Base-by-base conservation (phyloP, 768 basidiomycete species). In the Albatrellus ellisii region DNA sequence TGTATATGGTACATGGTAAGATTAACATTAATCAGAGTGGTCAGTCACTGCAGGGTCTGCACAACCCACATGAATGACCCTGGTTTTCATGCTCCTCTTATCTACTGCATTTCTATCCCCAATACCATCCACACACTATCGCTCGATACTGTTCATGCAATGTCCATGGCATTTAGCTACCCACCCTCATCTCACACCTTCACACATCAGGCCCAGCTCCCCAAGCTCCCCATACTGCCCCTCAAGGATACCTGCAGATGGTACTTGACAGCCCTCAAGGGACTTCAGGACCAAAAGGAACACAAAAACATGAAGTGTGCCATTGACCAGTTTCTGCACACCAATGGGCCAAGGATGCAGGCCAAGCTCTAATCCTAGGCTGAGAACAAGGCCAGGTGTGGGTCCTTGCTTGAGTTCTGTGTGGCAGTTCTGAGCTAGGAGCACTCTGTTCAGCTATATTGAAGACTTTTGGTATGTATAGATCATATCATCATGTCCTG, bases 191-290 rank as follows among this genome's bases (percentile, higher is more conserved):
- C 25, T 15, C 29, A 20, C 31, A 86, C 82, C 0, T 73, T 82
- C 48, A 64, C 75, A 1, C 63, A 60, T 39, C 84, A 87, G 56
- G 57, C 65, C 41, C 65, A 71, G 49, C 74, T 98, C 2, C 91
- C 94, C n/a, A 88, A 84, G 61, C 68, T 99, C 9, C 94, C 94
- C 1, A 76, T 98, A 42, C 94, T 94, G 9, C 68, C 79, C 3
- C 72, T 98, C 31, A 78, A 88, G 53, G 90, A 92, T 39, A 89
- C 90, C 1, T 84, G 83, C 57, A 61, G 64, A 42, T 70, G 86
- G 12, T 97, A 97, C 53, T 66, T 97, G 14, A 62, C 65, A 20
- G 83, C 90, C 4, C 69, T 97, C 15, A 71, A 83, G 59, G 87
- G 73, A 1, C 62, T 97, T 26, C 92, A 97, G 62, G 82, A 86